These are phyloP conservation scores for Escallonia herrerae DNA, from an alignment of 129 eudicot genomes.

Conservation along the genomic window DNA sequence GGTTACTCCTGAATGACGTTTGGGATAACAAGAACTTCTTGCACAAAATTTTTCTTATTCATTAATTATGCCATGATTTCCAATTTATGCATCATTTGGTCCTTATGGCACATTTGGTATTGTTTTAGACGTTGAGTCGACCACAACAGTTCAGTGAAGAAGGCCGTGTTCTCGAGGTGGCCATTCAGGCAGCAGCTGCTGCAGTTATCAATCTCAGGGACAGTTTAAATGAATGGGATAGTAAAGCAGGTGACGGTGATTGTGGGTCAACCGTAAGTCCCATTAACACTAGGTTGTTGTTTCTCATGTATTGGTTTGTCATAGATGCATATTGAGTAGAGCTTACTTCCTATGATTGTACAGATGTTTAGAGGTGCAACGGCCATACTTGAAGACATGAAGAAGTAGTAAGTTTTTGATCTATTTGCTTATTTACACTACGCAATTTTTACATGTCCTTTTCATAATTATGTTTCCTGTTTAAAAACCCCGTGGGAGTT, in stretches of 20 bases:
- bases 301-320: not conserved
- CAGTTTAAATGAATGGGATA: constrained; percentile 80
- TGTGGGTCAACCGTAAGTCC: constrained; percentile 94
- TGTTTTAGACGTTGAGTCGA: constrained; percentile 58
- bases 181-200: constrained; percentile 81
- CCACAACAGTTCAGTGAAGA: constrained; percentile 60
- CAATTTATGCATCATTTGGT: not conserved
- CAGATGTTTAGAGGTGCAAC: constrained; percentile 95
- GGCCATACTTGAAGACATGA: constrained; percentile 80
- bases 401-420: constrained; percentile 53
- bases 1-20: not conserved
- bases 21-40: not conserved
- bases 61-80: not conserved
- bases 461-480: not conserved
- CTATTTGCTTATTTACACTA: not conserved
- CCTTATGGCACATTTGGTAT: not conserved
- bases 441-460: not conserved
- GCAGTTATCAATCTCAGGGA: constrained; percentile 64
- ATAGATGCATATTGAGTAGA: not conserved
- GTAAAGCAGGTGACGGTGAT: constrained; percentile 98
- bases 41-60: not conserved
- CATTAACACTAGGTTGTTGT: not conserved
- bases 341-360: constrained; percentile 11
- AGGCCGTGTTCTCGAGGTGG: constrained; percentile 74
- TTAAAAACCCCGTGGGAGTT: not conserved